Percentiles rank a stretch among this genome's conserved stretches.
Evolutionary conservation across 148 eudicot species (phyloP).

Genomic region (Gaultheria prostrata): DNA sequence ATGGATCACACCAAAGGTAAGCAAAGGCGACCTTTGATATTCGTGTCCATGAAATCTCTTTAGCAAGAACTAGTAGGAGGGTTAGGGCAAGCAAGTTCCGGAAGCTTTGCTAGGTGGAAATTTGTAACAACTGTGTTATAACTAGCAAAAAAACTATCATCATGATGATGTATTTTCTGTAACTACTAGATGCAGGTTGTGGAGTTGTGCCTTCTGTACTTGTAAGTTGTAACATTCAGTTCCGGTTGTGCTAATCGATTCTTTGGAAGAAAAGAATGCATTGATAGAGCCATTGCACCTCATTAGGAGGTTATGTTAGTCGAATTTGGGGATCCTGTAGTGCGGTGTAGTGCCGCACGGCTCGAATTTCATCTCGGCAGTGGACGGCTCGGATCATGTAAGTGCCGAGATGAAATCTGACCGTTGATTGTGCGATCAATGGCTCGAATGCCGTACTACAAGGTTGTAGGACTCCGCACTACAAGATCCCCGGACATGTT

Average conservation of each 20-base stretch:
- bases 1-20: slow-evolving; percentile 40
- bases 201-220: not conserved
- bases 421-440: too few relatives aligned
- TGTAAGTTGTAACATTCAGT: slow-evolving; percentile 1
- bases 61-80: not conserved
- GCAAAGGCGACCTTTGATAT: not conserved
- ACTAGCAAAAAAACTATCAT: not conserved
- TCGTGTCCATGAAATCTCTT: not conserved
- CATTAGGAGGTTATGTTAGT: not conserved
- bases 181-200: not conserved
- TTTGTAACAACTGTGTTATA: not conserved
- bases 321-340: too few relatives aligned
- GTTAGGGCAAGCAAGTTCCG: too few relatives aligned
- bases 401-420: too few relatives aligned
- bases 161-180: not conserved
- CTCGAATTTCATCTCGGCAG: too few relatives aligned
- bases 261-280: not conserved
- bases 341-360: too few relatives aligned
- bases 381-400: too few relatives aligned
- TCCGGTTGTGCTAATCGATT: not conserved
- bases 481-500: too few relatives aligned
- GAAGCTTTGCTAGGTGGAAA: not conserved
- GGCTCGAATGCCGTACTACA: too few relatives aligned
- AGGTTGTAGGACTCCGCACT: too few relatives aligned
- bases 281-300: not conserved